A percentile compares a stretch with the other conserved stretches of the same genome.
Evolutionary conservation across 176 grass and related monocot genomes (phyloP).

Genomic region (Oryza rufipogon): DNA sequence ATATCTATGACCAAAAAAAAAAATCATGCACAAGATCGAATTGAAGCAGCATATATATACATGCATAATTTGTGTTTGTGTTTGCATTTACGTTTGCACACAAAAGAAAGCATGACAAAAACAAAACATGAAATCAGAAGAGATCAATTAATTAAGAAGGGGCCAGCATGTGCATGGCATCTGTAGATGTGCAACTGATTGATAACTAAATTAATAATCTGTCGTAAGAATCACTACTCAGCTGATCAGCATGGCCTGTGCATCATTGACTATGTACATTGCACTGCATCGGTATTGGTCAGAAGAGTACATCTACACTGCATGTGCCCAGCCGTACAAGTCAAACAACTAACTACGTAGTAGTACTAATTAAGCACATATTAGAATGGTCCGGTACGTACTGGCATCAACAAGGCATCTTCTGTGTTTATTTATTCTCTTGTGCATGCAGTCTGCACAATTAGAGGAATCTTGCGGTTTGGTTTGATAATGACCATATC

Average conservation of each 20-base stretch:
- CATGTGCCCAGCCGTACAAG: conserved; percentile 40
- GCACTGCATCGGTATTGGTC: conserved; percentile 34
- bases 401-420: neutral
- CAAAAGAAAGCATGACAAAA: too few species aligned
- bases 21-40: too few species aligned
- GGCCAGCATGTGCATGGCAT: neutral
- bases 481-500: conserved; percentile 37
- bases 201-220: neutral
- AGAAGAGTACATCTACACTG: conserved; percentile 26
- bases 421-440: neutral
- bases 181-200: neutral
- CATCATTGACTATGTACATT: conserved; percentile 5
- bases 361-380: neutral
- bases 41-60: too few species aligned
- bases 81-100: too few species aligned
- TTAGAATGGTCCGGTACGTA: neutral
- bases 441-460: neutral
- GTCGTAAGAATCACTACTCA: conserved; percentile 12
- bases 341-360: conserved; percentile 20
- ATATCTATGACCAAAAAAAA: too few species aligned
- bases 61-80: too few species aligned
- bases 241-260: neutral
- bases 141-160: neutral
- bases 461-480: conserved; percentile 35
- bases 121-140: too few species aligned